Percentiles rank a stretch among this genome's conserved stretches.
Evolutionary conservation across 208 protist species (phyloP).

Genomic region (Crithidia thermophila): DNA sequence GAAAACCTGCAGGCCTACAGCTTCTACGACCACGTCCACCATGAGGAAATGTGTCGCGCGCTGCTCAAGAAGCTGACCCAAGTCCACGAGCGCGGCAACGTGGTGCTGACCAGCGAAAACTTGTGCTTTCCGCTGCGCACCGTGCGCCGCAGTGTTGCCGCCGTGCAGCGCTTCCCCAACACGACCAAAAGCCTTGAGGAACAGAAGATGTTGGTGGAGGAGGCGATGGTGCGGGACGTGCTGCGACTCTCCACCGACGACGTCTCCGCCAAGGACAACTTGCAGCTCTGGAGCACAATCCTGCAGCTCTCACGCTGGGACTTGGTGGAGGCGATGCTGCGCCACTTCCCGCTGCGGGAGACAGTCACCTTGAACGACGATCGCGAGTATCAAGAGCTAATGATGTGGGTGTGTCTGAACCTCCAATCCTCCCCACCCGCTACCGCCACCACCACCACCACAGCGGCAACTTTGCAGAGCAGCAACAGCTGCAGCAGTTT

Average conservation of each 20-base stretch:
- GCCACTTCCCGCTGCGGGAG: constrained; percentile 40
- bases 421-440: too few relatives aligned
- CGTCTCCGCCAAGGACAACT: constrained; percentile 22
- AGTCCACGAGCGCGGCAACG: constrained; percentile 4
- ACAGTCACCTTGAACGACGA: constrained; percentile 35
- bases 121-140: constrained; percentile 17
- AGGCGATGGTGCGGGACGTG: constrained; percentile 24
- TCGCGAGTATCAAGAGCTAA: constrained; percentile 38
- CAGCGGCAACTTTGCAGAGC: too few relatives aligned
- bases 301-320: constrained; percentile 39
- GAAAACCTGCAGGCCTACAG: constrained; percentile 51
- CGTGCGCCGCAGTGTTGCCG: constrained; percentile 34
- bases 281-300: constrained; percentile 42
- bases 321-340: constrained; percentile 38
- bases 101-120: constrained; percentile 3
- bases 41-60: constrained; percentile 42
- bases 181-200: not conserved
- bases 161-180: constrained; percentile 51
- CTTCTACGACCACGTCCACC: constrained; percentile 59
- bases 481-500: too few relatives aligned
- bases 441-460: too few relatives aligned
- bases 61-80: not conserved
- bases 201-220: constrained; percentile 32
- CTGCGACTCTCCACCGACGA: constrained; percentile 32
- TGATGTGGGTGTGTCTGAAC: constrained; percentile 38